Percentiles rank a stretch among this genome's conserved stretches.
These are phyloP conservation scores for Antarctomyces pellizariae DNA, from an alignment of 495 filamentous ascomycete species.

Conservation along the genomic window DNA sequence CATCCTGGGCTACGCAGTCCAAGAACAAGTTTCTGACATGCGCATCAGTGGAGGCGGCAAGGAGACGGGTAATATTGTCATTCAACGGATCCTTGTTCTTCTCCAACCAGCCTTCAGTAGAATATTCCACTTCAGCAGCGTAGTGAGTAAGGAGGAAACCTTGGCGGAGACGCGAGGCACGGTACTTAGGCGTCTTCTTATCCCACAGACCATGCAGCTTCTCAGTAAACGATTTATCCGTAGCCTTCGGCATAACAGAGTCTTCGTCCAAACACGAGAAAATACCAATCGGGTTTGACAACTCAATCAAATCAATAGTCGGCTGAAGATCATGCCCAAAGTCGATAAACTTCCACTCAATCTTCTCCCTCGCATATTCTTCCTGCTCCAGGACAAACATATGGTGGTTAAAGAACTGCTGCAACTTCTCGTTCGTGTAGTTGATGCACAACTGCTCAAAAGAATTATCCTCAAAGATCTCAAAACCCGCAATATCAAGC, in stretches of 20 bases:
- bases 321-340: conserved; percentile 95
- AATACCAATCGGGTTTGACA: conserved; percentile 92
- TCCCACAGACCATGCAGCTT: conserved; percentile 96
- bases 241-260: conserved; percentile 97
- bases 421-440: conserved; percentile 97
- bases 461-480: conserved; percentile 95
- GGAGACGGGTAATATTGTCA: conserved; percentile 77
- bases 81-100: conserved; percentile 99
- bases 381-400: conserved; percentile 99
- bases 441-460: conserved; percentile 99
- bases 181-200: conserved; percentile 82
- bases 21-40: conserved; percentile 70
- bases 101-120: conserved; percentile 84
- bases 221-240: conserved; percentile 89
- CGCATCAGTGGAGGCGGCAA: conserved; percentile 58
- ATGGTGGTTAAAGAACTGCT: conserved; percentile 99
- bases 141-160: conserved; percentile 98
- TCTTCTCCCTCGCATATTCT: conserved; percentile 92
- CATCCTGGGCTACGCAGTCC: conserved; percentile 62
- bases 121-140: conserved; percentile 93
- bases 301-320: conserved; percentile 91
- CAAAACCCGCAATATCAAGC: conserved; percentile 96
- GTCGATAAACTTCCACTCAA: conserved; percentile 99
- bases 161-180: conserved; percentile 62
- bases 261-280: conserved; percentile 98